Base-by-base conservation (phyloP, 495 filamentous ascomycete genomes). In the Trypethelium eluteriae region DNA sequence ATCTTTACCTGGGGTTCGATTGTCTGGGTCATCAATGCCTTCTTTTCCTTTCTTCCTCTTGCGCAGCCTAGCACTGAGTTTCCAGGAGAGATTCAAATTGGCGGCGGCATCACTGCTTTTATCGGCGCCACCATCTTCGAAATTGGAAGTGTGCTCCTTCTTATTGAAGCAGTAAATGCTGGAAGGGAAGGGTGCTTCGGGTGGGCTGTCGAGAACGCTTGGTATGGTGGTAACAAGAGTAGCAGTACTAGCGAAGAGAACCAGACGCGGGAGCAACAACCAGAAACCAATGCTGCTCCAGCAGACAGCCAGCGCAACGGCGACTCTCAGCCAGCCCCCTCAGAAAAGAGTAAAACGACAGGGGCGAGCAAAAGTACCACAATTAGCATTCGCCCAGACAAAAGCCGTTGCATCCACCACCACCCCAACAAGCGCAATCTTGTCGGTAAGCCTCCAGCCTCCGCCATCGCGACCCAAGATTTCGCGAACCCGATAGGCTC, bases 101-200 rank as follows among this genome's bases (percentile, higher is more conserved):
- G 80, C 6, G 84, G 85, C 3, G 88, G 88, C 11, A 80, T 88
- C 9, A 86, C 83, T 0, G 87, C 84, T 3, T 87, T 89, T 67
- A 80, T 90, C 36, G 88, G 88, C n/a, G 85, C 85, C 1, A 88
- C 85, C 0, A 75, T 90, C 3, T 90, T 91, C 72, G 85, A 88
- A 70, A 65, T 89, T 18, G 88, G 87, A 0, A 85, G 82, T 66
- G 73, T 90, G 0, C 71, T 91, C 34, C 74, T 90, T 14, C 79
- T 90, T 70, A 73, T 88, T 3, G 89, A 92, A 71, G 88, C 87
- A 10, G 78, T 90, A 3, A 89, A 90, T 74, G 85, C 85, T 65
- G 85, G 86, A 65, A 75, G 82, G 18, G 76, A 82, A 0, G 85
- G 83, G 12, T 91, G 88, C 72, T 90, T 90, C 74, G 88, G 88